Conservation (phyloP, 345 rosid genomes). For the Lepidium africanum region DNA sequence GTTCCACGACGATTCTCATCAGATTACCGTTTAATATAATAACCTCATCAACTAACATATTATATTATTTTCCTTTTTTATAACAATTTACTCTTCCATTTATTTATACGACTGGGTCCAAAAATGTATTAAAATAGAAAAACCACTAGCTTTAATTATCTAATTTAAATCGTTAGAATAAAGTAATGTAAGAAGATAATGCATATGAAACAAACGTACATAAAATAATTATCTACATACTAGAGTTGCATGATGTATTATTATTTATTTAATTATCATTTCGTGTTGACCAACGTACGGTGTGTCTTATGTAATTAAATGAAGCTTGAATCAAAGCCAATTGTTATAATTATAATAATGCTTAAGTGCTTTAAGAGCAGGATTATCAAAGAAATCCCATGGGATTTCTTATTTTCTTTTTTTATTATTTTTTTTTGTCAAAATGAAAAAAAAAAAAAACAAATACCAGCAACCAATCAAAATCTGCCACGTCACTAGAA, state of each 20-base stretch:
- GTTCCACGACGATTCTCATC: background rate
- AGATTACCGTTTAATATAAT: background rate
- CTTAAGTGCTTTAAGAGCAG: background rate
- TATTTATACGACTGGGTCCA: slow-evolving; percentile 6
- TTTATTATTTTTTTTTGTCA: too few relatives aligned
- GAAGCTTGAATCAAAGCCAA: background rate
- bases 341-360: background rate
- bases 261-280: background rate
- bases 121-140: background rate
- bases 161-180: background rate
- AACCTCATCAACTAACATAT: background rate
- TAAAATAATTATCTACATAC: background rate
- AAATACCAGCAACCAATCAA: too few relatives aligned
- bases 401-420: too few relatives aligned
- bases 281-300: slow-evolving; percentile 7
- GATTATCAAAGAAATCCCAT: too few relatives aligned
- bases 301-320: slow-evolving; percentile 18
- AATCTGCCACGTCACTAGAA: too few relatives aligned
- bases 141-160: background rate
- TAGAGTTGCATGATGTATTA: background rate
- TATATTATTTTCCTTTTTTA: background rate
- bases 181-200: background rate
- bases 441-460: too few relatives aligned
- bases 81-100: background rate
- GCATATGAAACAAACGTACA: background rate